phyloP scores from a whole-genome alignment of 2,329 filamentous ascomycete genomes.

The Purpureocillium lavendulum region DNA sequence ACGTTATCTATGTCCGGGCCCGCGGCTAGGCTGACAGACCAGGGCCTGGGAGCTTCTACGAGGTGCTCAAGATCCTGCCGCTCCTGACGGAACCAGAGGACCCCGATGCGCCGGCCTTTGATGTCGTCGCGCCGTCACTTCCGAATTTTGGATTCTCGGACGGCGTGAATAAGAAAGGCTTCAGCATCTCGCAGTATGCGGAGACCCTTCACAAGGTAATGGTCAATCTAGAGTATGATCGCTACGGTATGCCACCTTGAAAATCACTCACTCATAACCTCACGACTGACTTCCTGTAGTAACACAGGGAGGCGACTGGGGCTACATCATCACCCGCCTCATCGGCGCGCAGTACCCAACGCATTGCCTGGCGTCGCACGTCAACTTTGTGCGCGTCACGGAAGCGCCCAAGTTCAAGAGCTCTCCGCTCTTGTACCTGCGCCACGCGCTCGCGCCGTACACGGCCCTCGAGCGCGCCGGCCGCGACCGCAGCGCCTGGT shows the following conservation, averaged over 20 bases:
- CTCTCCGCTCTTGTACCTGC: slow-evolving; percentile 48
- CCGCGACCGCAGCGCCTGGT: slow-evolving; percentile 46
- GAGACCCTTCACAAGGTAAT: slow-evolving; percentile 61
- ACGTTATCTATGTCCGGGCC: too few relatives aligned
- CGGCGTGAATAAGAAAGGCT: slow-evolving; percentile 18
- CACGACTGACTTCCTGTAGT: slow-evolving; percentile 31
- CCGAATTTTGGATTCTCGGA: slow-evolving; percentile 39
- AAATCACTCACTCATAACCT: slow-evolving; percentile 10
- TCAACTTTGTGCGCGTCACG: slow-evolving; percentile 41
- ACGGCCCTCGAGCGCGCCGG: slow-evolving; percentile 24
- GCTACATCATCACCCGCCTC: slow-evolving; percentile 53
- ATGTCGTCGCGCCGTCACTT: slow-evolving; percentile 48
- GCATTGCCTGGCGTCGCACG: slow-evolving; percentile 44
- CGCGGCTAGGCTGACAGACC: too few relatives aligned
- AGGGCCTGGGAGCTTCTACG: slow-evolving; percentile 60
- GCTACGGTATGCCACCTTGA: slow-evolving; percentile 23
- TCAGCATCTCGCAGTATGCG: slow-evolving; percentile 24
- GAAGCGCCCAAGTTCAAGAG: slow-evolving; percentile 39
- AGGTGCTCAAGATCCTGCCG: slow-evolving; percentile 54
- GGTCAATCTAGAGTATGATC: slow-evolving; percentile 50
- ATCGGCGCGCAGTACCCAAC: slow-evolving; percentile 52
- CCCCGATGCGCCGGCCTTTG: slow-evolving; percentile 33
- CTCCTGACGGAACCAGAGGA: slow-evolving; percentile 32
- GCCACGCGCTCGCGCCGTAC: slow-evolving; percentile 45
- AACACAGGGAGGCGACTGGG: slow-evolving; percentile 64